A percentile compares a stretch with the other conserved stretches of the same genome.
phyloP scores from a whole-genome alignment of 768 basidiomycete species.

The Terana coerulea region DNA sequence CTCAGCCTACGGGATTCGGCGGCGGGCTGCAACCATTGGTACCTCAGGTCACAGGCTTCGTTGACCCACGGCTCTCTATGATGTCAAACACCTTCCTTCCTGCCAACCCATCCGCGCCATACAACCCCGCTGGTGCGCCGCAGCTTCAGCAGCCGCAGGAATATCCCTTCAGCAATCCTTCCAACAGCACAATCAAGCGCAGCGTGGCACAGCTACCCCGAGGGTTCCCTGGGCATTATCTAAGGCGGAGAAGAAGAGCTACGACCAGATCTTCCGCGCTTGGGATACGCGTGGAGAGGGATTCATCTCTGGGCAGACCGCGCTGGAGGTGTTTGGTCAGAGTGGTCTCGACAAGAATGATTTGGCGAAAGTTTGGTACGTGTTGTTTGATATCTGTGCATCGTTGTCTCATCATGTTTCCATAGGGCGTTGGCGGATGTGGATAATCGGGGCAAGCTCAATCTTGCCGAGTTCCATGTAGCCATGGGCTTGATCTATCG shows the following conservation, averaged over 20 bases:
- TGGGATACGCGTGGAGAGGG: conserved; percentile 84
- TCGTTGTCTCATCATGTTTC: not conserved
- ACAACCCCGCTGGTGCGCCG: conserved; percentile 55
- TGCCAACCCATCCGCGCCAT: conserved; percentile 55
- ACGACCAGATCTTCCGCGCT: conserved; percentile 94
- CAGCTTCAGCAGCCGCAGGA: conserved; percentile 61
- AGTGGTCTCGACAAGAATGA: conserved; percentile 89
- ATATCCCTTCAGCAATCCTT: conserved; percentile 77
- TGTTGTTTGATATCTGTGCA: conserved; percentile 10
- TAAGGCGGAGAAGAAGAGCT: conserved; percentile 92
- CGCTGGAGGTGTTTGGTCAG: conserved; percentile 90
- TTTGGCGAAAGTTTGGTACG: conserved; percentile 89
- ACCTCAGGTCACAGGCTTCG: conserved; percentile 74
- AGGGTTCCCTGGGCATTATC: conserved; percentile 84
- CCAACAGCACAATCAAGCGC: conserved; percentile 80
- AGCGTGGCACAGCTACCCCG: conserved; percentile 59
- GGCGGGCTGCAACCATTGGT: conserved; percentile 43
- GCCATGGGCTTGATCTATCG: conserved; percentile 99
- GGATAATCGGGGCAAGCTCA: conserved; percentile 93
- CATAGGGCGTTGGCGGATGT: conserved; percentile 89
- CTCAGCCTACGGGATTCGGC: conserved; percentile 59
- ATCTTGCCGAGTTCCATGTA: conserved; percentile 94
- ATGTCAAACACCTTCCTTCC: conserved; percentile 95
- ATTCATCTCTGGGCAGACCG: conserved; percentile 82
- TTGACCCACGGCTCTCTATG: conserved; percentile 82